These are phyloP conservation scores for Eragrostis curvula DNA, from an alignment of 176 grass and related monocot species.

Conservation along the genomic window DNA sequence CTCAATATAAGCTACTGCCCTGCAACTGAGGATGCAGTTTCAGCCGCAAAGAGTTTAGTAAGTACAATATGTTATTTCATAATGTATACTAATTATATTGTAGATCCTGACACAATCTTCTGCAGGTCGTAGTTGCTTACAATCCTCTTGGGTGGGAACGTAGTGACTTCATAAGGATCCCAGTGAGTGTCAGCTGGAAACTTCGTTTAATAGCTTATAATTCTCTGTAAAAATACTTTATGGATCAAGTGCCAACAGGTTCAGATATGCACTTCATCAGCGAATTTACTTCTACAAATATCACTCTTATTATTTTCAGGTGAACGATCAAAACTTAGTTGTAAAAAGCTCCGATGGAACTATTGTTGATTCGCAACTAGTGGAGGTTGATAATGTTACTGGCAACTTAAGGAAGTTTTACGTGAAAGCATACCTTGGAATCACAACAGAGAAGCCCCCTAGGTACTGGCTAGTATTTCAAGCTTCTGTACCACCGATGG, in stretches of 20 bases:
- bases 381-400: conserved; percentile 76
- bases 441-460: conserved; percentile 49
- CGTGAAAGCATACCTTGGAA: conserved; percentile 88
- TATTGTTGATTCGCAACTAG: conserved; percentile 68
- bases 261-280: background rate
- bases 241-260: background rate
- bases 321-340: conserved; percentile 67
- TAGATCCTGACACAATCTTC: conserved; percentile 9
- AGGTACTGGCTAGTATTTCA: conserved; percentile 92
- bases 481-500: conserved; percentile 81
- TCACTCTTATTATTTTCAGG: conserved; percentile 53
- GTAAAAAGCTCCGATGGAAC: conserved; percentile 75
- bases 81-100: conserved; percentile 21
- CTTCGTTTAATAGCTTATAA: conserved; percentile 8
- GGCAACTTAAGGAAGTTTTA: conserved; percentile 74
- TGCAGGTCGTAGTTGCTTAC: conserved; percentile 71
- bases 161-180: conserved; percentile 73
- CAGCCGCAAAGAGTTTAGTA: conserved; percentile 66
- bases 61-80: conserved; percentile 34
- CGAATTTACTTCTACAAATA: background rate
- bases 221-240: background rate
- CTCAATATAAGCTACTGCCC: conserved; percentile 99
- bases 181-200: conserved; percentile 50
- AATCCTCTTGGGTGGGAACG: conserved; percentile 87
- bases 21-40: conserved; percentile 76